A percentile compares a stretch with the other conserved stretches of the same genome.
These are phyloP conservation scores for Porcisia deanei DNA, from an alignment of 208 protist species.

Conservation along the genomic window DNA sequence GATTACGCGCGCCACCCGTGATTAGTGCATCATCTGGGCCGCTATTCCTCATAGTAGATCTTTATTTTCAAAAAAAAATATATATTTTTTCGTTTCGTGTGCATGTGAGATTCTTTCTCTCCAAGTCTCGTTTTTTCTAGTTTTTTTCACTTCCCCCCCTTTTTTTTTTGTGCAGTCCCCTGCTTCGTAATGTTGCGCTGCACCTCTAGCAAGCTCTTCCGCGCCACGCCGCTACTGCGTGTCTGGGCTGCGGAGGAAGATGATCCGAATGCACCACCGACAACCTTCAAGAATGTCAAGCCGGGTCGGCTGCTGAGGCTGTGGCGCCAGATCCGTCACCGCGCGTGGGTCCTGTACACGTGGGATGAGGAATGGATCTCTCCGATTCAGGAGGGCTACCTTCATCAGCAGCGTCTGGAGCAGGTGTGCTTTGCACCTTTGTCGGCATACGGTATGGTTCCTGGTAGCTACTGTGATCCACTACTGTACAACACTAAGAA, in stretches of 20 bases:
- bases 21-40: too few relatives aligned
- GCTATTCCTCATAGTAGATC: too few relatives aligned
- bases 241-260: constrained; percentile 89
- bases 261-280: constrained; percentile 78
- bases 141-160: background rate
- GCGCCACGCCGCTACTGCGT: constrained; percentile 61
- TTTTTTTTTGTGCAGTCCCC: background rate
- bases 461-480: constrained; percentile 89
- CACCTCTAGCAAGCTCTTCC: constrained; percentile 35
- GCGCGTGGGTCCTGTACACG: constrained; percentile 79
- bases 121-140: background rate
- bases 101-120: too few relatives aligned
- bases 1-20: too few relatives aligned
- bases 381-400: constrained; percentile 74
- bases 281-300: constrained; percentile 92
- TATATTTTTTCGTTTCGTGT: too few relatives aligned
- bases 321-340: constrained; percentile 88
- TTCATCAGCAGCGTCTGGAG: constrained; percentile 88
- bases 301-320: constrained; percentile 75
- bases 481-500: constrained; percentile 92
- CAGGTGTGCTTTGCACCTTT: constrained; percentile 89
- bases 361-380: constrained; percentile 90
- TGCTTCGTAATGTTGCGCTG: constrained; percentile 37
- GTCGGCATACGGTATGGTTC: constrained; percentile 90
- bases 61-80: too few relatives aligned